Percentiles rank a stretch among this genome's conserved stretches.
Evolutionary conservation across 148 eudicot species (phyloP).

Genomic region (Vaccinium vitisidaea): DNA sequence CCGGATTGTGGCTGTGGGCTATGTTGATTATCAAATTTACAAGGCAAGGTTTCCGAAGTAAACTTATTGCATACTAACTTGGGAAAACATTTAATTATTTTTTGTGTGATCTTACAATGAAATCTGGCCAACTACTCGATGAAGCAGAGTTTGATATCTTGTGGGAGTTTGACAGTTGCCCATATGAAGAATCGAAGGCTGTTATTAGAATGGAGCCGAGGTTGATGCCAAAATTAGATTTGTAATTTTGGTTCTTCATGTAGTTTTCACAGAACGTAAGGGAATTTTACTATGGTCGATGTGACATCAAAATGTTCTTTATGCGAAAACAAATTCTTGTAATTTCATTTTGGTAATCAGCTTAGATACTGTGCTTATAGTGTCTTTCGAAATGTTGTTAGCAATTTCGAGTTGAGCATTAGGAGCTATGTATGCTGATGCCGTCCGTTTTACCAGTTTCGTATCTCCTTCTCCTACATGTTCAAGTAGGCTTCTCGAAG

Average conservation of each 20-base stretch:
- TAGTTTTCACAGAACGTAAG: not conserved
- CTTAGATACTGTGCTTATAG: not conserved
- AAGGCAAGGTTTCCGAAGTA: conserved; percentile 46
- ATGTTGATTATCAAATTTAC: conserved; percentile 53
- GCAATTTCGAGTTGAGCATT: not conserved
- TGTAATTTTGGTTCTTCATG: not conserved
- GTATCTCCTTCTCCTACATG: too few species aligned
- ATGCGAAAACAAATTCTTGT: not conserved
- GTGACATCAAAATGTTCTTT: not conserved
- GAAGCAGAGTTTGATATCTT: not conserved
- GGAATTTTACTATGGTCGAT: not conserved
- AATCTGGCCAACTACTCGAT: too few species aligned
- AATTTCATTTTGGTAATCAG: not conserved
- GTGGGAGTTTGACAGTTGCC: not conserved
- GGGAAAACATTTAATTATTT: not conserved
- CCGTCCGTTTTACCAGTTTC: not conserved
- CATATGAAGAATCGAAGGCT: not conserved
- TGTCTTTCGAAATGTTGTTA: not conserved
- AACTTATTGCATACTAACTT: not conserved
- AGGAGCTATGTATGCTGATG: not conserved
- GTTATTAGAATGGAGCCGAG: not conserved
- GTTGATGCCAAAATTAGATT: not conserved
- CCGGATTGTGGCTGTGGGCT: conserved; percentile 57
- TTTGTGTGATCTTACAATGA: not conserved
- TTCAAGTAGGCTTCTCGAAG: too few species aligned